A percentile compares a stretch with the other conserved stretches of the same genome.
Conservation (phyloP, 2,329 filamentous ascomycete genomes). For the Neonectria sp. region DNA sequence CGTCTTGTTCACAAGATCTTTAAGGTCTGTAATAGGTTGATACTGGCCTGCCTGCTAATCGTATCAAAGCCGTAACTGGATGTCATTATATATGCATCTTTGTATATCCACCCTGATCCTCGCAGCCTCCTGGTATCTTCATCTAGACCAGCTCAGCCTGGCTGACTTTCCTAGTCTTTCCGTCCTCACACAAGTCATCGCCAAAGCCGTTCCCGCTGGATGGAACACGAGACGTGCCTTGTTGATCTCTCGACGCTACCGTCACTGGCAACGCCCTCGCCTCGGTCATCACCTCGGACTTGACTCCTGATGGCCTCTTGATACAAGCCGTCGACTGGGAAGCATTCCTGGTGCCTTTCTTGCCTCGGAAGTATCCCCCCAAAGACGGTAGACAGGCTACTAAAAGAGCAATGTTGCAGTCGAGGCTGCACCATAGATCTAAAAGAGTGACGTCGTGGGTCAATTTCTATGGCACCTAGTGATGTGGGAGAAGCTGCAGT, state of each 20-base stretch:
- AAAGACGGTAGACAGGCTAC: slow-evolving; percentile 38
- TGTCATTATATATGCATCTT: background rate
- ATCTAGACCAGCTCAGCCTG: background rate
- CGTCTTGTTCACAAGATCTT: too few relatives aligned
- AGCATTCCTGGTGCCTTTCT: background rate
- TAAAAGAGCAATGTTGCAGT: slow-evolving; percentile 35
- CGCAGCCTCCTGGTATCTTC: background rate
- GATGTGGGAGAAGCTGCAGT: background rate
- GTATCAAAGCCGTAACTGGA: background rate
- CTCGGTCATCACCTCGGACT: background rate
- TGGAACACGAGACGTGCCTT: background rate
- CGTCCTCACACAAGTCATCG: background rate
- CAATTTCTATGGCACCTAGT: background rate
- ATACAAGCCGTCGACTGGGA: background rate
- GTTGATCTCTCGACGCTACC: background rate
- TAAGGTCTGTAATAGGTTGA: too few relatives aligned
- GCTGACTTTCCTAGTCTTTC: background rate
- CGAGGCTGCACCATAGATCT: slow-evolving; percentile 35
- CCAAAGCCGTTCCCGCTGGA: background rate
- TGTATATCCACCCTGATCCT: background rate
- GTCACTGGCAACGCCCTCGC: background rate
- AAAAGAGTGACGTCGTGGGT: background rate
- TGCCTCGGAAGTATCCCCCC: slow-evolving; percentile 35
- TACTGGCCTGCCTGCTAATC: background rate
- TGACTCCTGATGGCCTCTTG: background rate